Evolutionary conservation across 1,139 yeast genomes (phyloP).

Genomic region (Kurtzmaniella quercitrusa): DNA sequence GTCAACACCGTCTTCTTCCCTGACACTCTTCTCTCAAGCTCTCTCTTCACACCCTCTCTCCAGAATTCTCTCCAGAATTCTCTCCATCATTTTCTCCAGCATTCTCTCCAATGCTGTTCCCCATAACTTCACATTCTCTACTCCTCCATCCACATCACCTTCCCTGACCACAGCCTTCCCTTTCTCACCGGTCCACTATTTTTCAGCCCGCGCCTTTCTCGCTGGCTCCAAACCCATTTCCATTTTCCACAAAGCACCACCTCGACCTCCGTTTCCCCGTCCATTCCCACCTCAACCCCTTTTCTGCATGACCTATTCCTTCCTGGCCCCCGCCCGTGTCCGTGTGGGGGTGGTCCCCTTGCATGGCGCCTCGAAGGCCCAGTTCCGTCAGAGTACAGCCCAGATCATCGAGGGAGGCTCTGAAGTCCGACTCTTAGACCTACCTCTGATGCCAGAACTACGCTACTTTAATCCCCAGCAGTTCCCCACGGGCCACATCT

Average conservation of each 20-base stretch:
- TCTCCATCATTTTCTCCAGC: too few relatives aligned
- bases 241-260: background rate
- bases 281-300: background rate
- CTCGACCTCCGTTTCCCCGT: background rate
- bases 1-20: too few relatives aligned
- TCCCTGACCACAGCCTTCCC: too few relatives aligned
- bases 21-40: too few relatives aligned
- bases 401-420: constrained; percentile 41
- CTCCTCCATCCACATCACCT: too few relatives aligned
- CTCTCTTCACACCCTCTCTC: too few relatives aligned
- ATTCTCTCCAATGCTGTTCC: too few relatives aligned
- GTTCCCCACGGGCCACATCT: constrained; percentile 70
- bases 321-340: constrained; percentile 58
- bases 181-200: too few relatives aligned
- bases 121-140: too few relatives aligned
- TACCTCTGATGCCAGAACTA: constrained; percentile 55
- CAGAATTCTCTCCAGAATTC: too few relatives aligned
- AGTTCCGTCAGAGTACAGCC: constrained; percentile 45
- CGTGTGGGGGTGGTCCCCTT: constrained; percentile 69
- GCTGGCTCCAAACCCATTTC: background rate
- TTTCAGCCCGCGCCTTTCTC: background rate
- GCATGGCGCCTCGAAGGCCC: constrained; percentile 44
- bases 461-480: constrained; percentile 75
- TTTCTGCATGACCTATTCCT: constrained; percentile 14
- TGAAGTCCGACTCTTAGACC: constrained; percentile 71